These are phyloP conservation scores for Neobulgaria alba DNA, from an alignment of 2,329 filamentous ascomycete species.

Conservation along the genomic window DNA sequence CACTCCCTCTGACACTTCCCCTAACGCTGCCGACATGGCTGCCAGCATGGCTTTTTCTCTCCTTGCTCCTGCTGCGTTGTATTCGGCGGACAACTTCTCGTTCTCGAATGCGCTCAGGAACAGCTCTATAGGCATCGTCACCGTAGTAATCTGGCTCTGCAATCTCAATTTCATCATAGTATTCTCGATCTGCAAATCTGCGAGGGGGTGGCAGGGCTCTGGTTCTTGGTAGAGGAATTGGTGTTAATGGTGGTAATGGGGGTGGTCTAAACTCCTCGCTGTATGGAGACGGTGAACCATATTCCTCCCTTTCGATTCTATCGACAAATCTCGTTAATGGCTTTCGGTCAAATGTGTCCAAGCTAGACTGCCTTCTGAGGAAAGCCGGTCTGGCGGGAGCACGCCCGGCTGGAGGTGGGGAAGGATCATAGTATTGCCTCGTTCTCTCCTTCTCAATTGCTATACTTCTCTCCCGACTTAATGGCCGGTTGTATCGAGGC, in stretches of 20 bases:
- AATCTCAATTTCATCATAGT: slow-evolving; percentile 58
- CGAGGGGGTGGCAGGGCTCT: slow-evolving; percentile 51
- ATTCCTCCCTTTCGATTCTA: slow-evolving; percentile 44
- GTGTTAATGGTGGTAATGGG: slow-evolving; percentile 35
- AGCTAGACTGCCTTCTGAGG: slow-evolving; percentile 73
- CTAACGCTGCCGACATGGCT: slow-evolving; percentile 34
- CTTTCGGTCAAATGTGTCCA: slow-evolving; percentile 82
- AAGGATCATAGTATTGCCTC: slow-evolving; percentile 19
- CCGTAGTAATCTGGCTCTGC: slow-evolving; percentile 60
- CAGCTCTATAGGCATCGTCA: slow-evolving; percentile 62
- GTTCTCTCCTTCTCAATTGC: slow-evolving; percentile 24
- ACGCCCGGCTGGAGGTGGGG: slow-evolving; percentile 16
- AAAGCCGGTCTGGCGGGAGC: slow-evolving; percentile 53
- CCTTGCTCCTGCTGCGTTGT: slow-evolving; percentile 18
- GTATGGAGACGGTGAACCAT: slow-evolving; percentile 49
- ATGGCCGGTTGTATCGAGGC: slow-evolving; percentile 37
- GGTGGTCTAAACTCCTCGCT: slow-evolving; percentile 36
- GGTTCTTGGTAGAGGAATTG: slow-evolving; percentile 62
- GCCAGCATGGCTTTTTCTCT: slow-evolving; percentile 22
- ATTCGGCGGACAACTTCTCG: slow-evolving; percentile 46
- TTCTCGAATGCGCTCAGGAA: slow-evolving; percentile 51
- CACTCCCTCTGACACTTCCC: slow-evolving; percentile 17
- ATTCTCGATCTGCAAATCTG: slow-evolving; percentile 45
- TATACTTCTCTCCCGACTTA: slow-evolving; percentile 38
- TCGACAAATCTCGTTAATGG: slow-evolving; percentile 42